phyloP scores from a whole-genome alignment of 352 stramenopile genomes.

The Plasmopara viticola region DNA sequence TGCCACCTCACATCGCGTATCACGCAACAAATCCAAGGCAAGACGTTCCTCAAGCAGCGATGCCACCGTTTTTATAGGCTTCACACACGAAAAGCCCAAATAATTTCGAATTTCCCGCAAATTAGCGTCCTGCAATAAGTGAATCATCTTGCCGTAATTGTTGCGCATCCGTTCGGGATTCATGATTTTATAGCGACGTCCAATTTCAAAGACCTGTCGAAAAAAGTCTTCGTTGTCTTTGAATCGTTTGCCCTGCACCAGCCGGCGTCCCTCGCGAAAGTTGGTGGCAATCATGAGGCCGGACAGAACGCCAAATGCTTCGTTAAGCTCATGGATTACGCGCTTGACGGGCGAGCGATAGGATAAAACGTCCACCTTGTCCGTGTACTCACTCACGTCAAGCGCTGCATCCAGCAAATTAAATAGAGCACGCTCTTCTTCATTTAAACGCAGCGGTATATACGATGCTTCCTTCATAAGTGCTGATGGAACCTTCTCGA shows the following conservation, averaged over 20 bases:
- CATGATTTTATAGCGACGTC: slow-evolving; percentile 92
- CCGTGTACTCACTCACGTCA: slow-evolving; percentile 89
- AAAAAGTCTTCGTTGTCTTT: slow-evolving; percentile 79
- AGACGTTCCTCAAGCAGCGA: slow-evolving; percentile 65
- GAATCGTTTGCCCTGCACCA: slow-evolving; percentile 57
- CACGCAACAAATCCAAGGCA: slow-evolving; percentile 60
- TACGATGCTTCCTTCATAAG: slow-evolving; percentile 37
- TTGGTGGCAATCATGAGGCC: slow-evolving; percentile 54
- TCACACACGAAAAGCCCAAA: slow-evolving; percentile 74
- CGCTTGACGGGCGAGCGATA: slow-evolving; percentile 65
- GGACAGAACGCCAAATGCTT: slow-evolving; percentile 60
- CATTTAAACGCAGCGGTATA: slow-evolving; percentile 64
- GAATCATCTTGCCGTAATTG: slow-evolving; percentile 94
- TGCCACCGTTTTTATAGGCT: slow-evolving; percentile 64
- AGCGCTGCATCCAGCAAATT: slow-evolving; percentile 75
- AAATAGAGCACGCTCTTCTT: slow-evolving; percentile 66
- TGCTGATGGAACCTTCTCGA: slow-evolving; percentile 20
- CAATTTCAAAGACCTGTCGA: slow-evolving; percentile 84
- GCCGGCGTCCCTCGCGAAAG: slow-evolving; percentile 49
- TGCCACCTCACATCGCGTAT: slow-evolving; percentile 59
- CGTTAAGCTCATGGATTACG: slow-evolving; percentile 62
- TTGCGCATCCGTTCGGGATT: slow-evolving; percentile 88
- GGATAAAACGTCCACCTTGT: slow-evolving; percentile 86
- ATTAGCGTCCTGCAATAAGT: slow-evolving; percentile 89
- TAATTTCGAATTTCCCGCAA: slow-evolving; percentile 60